phyloP scores from a whole-genome alignment of 495 filamentous ascomycete species.

The Bathelium albidoporum region DNA sequence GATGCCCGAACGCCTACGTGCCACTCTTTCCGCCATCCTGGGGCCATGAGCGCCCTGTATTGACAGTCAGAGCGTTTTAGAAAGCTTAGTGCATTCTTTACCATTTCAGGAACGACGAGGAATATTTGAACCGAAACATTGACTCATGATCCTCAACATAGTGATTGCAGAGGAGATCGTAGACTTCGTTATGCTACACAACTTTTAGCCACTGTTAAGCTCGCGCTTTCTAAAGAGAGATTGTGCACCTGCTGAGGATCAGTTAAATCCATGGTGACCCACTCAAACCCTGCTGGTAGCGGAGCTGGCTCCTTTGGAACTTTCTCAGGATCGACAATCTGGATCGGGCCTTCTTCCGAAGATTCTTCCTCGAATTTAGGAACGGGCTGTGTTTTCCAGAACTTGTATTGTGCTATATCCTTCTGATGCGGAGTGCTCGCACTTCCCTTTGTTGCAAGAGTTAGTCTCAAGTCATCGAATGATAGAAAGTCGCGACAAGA shows the following conservation, averaged over 20 bases:
- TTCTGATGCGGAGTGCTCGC: constrained; percentile 75
- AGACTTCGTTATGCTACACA: constrained; percentile 60
- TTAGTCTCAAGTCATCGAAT: background rate
- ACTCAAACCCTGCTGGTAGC: constrained; percentile 74
- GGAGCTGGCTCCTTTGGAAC: constrained; percentile 57
- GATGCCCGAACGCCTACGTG: constrained; percentile 81
- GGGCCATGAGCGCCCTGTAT: constrained; percentile 78
- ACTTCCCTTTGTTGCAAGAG: background rate
- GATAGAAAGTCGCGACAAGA: background rate
- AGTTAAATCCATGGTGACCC: constrained; percentile 81
- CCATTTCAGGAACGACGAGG: constrained; percentile 79
- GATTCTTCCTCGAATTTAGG: constrained; percentile 52
- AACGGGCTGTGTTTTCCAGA: constrained; percentile 96
- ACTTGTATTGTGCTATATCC: constrained; percentile 94
- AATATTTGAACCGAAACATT: constrained; percentile 97
- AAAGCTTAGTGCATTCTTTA: constrained; percentile 28
- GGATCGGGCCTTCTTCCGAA: constrained; percentile 50
- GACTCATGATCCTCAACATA: constrained; percentile 95
- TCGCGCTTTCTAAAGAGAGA: constrained; percentile 18
- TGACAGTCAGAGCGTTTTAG: constrained; percentile 10
- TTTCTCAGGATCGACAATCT: constrained; percentile 61
- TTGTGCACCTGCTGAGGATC: constrained; percentile 43
- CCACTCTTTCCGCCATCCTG: constrained; percentile 93
- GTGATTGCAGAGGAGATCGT: constrained; percentile 77
- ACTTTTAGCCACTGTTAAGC: constrained; percentile 8